Base-by-base conservation (phyloP, 1,284 basidiomycete species). In the Leccinum brunneo-olivaceum region DNA sequence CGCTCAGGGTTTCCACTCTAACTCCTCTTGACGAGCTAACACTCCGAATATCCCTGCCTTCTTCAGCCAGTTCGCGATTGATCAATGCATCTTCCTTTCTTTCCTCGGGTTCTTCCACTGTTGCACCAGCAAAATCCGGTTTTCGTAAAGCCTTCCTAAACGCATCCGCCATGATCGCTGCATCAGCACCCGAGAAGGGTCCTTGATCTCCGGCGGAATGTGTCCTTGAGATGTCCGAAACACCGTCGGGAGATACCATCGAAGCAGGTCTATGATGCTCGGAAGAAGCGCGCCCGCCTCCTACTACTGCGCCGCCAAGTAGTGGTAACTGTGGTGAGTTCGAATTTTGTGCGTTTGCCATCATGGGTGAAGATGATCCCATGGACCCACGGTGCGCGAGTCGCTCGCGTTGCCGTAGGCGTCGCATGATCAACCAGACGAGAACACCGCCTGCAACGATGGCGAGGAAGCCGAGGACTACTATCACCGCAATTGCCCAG, bases 401-500 rank as follows among this genome's bases (percentile, higher is more conserved):
- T 34, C 61, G 59, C 37, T 69, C 64, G 34, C 74, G 72, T 48
- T 71, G 66, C 38, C 84, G 77, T 45, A 83, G 56, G 34, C 83
- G 76, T 23, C 83, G 77, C 58, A 84, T 65, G 58, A 86, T 73
- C 60, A 88, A 66, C 71, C 85, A 90, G 29, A 71, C 67, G 39
- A 87, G 73, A 40, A 83, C 63, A 47, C 80, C 77, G 8, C 74
- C 69, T 9, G 82, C 78, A 37, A 79, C 72, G 49, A 90, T 79
- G 39, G 87, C 86, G 46, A 90, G 70, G 64, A 87, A 81, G 24
- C 87, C 88, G 27, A 91, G 75, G 37, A 90, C 75, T 43, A 83
- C 82, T 47, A 91, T 86, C 49, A 90, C 81, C 34, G 88, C 88
- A 50, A 91, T 91, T n/a, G 84, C 89, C 87, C 88, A 90, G 56